Percentiles rank a stretch among this genome's conserved stretches.
These are phyloP conservation scores for Chaetomium globosum DNA, from an alignment of 2,329 filamentous ascomycete species.

Conservation along the genomic window DNA sequence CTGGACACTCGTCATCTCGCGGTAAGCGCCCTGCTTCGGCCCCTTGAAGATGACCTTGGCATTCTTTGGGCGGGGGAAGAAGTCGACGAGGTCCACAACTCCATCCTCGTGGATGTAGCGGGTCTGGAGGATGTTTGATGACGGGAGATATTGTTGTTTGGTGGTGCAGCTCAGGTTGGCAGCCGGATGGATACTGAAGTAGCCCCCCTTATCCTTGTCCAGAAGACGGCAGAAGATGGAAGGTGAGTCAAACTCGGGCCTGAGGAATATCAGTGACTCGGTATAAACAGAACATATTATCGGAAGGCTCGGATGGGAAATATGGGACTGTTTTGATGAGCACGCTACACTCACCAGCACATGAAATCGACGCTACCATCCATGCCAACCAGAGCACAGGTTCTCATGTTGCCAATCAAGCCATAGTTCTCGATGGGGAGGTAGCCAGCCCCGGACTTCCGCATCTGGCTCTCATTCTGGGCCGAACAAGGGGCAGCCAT, in stretches of 20 bases:
- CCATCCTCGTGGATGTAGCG: conserved; percentile 77
- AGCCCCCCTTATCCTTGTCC: conserved; percentile 73
- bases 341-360: conserved; percentile 62
- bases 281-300: neutral
- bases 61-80: conserved; percentile 71
- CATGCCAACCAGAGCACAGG: conserved; percentile 73
- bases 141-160: conserved; percentile 77
- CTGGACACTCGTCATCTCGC: conserved; percentile 57
- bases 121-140: conserved; percentile 74
- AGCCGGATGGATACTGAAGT: conserved; percentile 68
- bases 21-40: conserved; percentile 54
- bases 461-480: conserved; percentile 39
- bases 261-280: conserved; percentile 38
- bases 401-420: conserved; percentile 79
- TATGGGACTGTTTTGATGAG: neutral
- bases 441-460: conserved; percentile 49
- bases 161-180: conserved; percentile 60
- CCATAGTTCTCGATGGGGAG: conserved; percentile 75
- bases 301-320: neutral
- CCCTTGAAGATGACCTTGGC: conserved; percentile 54
- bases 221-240: conserved; percentile 74
- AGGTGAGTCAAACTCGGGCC: conserved; percentile 78
- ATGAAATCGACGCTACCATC: conserved; percentile 75
- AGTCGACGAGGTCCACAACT: conserved; percentile 72
- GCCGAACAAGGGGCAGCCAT: conserved; percentile 44